These are phyloP conservation scores for Candida mesenterica DNA, from an alignment of 1,139 yeast species.

Conservation along the genomic window DNA sequence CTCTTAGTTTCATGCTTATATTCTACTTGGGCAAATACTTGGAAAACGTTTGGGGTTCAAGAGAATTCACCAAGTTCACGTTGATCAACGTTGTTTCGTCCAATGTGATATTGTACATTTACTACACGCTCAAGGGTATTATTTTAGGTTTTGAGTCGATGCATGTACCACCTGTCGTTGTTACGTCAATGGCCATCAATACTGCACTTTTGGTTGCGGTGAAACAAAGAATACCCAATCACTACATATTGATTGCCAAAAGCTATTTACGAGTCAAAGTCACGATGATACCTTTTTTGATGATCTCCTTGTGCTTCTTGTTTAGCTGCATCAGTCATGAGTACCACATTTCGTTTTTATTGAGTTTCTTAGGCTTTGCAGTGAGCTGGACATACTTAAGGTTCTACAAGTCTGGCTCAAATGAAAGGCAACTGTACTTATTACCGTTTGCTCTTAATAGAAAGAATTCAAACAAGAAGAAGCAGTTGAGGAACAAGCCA, in stretches of 20 bases:
- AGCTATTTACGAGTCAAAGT: constrained; percentile 41
- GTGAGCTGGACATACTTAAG: constrained; percentile 44
- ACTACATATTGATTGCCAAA: constrained; percentile 40
- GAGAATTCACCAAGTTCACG: constrained; percentile 31
- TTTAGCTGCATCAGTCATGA: constrained; percentile 29
- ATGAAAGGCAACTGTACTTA: constrained; percentile 43
- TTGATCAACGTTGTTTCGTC: constrained; percentile 25
- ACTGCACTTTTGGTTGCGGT: constrained; percentile 45
- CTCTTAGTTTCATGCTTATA: constrained; percentile 25
- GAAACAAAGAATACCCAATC: constrained; percentile 45
- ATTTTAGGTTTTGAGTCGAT: constrained; percentile 19
- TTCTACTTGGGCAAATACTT: constrained; percentile 39
- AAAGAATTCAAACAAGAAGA: constrained; percentile 19
- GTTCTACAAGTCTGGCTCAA: constrained; percentile 39
- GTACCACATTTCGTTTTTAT: constrained; percentile 25
- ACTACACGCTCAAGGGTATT: constrained; percentile 31
- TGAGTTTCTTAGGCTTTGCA: constrained; percentile 30
- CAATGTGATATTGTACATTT: constrained; percentile 34
- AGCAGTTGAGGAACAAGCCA: constrained; percentile 9
- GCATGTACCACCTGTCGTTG: constrained; percentile 37
- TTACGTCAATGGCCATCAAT: constrained; percentile 36
- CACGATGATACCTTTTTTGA: constrained; percentile 36
- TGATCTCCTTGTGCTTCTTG: constrained; percentile 19
- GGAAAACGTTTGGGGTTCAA: constrained; percentile 39
- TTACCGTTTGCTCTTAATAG: constrained; percentile 34